Evolutionary conservation across 176 grass and related monocot genomes (phyloP).

Genomic region (Guadua angustifolia): DNA sequence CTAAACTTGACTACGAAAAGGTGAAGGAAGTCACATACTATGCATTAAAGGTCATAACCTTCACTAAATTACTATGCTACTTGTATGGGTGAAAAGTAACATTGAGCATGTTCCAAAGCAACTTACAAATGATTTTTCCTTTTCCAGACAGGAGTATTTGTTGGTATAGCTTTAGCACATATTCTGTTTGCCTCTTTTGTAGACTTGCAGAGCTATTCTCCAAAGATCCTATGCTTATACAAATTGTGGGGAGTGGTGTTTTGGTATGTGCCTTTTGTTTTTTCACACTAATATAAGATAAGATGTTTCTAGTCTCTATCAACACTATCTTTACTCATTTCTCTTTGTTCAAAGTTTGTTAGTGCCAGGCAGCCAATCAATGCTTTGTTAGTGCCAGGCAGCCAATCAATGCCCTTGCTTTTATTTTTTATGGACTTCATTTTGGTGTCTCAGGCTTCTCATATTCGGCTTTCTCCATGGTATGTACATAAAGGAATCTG

Average conservation of each 20-base stretch:
- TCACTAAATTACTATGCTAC: constrained; percentile 22
- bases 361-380: constrained; percentile 80
- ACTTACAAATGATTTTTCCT: constrained; percentile 34
- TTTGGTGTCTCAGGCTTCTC: constrained; percentile 82
- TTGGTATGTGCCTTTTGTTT: constrained; percentile 56
- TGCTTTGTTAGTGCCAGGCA: constrained; percentile 79
- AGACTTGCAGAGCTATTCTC: constrained; percentile 74
- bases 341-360: constrained; percentile 58
- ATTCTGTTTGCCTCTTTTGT: constrained; percentile 69
- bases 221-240: constrained; percentile 64
- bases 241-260: constrained; percentile 67
- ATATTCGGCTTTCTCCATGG: constrained; percentile 76
- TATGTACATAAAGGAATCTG: constrained; percentile 43
- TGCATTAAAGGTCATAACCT: constrained; percentile 57
- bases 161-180: constrained; percentile 58
- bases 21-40: constrained; percentile 60
- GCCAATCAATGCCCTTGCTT: constrained; percentile 80
- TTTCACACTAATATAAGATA: background rate
- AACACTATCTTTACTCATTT: constrained; percentile 15
- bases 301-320: constrained; percentile 2
- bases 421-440: constrained; percentile 80
- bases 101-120: constrained; percentile 22
- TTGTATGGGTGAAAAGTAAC: constrained; percentile 19
- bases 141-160: constrained; percentile 64
- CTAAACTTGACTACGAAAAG: constrained; percentile 67